A percentile compares a stretch with the other conserved stretches of the same genome.
phyloP scores from a whole-genome alignment of 2,329 filamentous ascomycete species.

The Penicillium sumatraense region DNA sequence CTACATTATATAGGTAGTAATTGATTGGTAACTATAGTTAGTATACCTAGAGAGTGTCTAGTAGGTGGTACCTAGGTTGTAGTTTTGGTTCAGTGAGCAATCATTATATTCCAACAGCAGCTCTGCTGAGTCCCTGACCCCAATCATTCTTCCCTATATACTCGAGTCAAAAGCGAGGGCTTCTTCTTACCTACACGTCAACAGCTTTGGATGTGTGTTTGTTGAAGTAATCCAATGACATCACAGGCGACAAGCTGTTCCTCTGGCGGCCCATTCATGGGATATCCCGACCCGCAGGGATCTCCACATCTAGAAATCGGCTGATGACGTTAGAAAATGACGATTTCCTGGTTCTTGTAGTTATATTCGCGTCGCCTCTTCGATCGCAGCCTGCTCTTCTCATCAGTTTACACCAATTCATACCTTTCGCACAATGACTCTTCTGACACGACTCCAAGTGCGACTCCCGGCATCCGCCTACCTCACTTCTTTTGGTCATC shows the following conservation, averaged over 20 bases:
- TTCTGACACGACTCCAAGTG: conserved; percentile 1
- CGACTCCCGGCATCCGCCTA: background rate
- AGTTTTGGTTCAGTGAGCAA: too few species aligned
- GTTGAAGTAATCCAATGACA: too few species aligned
- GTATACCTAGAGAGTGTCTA: too few species aligned
- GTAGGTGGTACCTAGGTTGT: too few species aligned
- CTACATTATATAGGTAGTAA: too few species aligned
- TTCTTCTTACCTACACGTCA: too few species aligned
- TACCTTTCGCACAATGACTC: background rate
- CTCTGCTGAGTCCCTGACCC: too few species aligned
- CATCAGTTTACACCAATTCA: background rate
- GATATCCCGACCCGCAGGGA: background rate
- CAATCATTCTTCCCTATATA: too few species aligned
- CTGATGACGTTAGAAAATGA: background rate
- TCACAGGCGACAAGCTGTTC: background rate
- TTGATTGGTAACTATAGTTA: too few species aligned
- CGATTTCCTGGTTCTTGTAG: background rate
- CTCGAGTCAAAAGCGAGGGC: too few species aligned
- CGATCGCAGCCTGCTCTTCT: background rate
- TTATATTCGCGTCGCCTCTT: background rate
- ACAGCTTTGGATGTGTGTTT: too few species aligned
- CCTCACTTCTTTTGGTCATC: background rate
- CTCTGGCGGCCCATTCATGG: background rate
- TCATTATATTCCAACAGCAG: too few species aligned
- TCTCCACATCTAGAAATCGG: background rate